These are phyloP conservation scores for Xylaria telfairii DNA, from an alignment of 495 filamentous ascomycete genomes.

Conservation along the genomic window DNA sequence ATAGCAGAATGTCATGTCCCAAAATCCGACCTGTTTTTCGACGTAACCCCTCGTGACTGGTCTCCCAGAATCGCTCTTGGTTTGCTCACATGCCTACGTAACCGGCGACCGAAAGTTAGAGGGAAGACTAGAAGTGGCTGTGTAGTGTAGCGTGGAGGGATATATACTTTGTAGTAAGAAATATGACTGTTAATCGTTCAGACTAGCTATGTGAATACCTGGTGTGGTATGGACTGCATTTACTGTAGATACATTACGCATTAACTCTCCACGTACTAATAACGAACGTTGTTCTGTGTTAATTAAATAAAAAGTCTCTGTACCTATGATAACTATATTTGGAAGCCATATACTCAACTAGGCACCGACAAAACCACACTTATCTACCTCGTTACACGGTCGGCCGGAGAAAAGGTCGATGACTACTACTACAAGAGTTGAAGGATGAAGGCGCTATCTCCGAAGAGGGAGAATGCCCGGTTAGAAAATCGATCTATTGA, in stretches of 20 bases:
- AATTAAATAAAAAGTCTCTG: background rate
- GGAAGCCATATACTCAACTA: background rate
- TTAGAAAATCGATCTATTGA: background rate
- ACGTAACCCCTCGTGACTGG: background rate
- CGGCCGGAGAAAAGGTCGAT: background rate
- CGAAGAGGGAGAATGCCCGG: background rate
- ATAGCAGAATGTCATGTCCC: too few relatives aligned
- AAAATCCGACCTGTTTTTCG: too few relatives aligned
- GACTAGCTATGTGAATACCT: too few relatives aligned
- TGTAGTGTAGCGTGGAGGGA: too few relatives aligned
- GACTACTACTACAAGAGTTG: background rate
- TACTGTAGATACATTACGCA: too few relatives aligned
- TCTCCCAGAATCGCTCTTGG: background rate
- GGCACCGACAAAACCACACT: background rate
- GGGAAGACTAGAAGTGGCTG: background rate
- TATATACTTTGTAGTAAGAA: too few relatives aligned
- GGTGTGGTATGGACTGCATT: too few relatives aligned
- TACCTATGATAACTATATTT: background rate
- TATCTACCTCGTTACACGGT: too few relatives aligned
- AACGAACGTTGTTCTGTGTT: background rate
- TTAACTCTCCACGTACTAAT: background rate
- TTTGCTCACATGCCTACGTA: background rate
- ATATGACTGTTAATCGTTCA: too few relatives aligned
- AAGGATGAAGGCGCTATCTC: background rate
- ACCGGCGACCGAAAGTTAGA: background rate